These are phyloP conservation scores for Heritiera fomes DNA, from an alignment of 345 rosid species.

Conservation along the genomic window DNA sequence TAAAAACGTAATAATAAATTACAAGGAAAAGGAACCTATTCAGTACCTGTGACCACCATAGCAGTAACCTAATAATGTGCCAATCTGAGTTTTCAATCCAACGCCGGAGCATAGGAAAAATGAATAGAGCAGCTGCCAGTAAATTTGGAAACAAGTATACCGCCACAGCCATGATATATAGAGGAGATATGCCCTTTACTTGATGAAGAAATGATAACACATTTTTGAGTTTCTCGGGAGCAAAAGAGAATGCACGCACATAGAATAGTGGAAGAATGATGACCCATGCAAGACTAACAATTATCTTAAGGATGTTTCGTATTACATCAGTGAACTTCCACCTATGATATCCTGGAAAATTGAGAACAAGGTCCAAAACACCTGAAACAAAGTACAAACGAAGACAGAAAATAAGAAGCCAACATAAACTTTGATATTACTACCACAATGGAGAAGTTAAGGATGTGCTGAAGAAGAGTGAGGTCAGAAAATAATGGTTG, in stretches of 20 bases:
- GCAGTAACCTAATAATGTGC: conserved; percentile 77
- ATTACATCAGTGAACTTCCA: conserved; percentile 83
- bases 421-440: not conserved
- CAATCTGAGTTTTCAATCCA: conserved; percentile 99
- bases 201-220: conserved; percentile 57
- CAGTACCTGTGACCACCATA: conserved; percentile 99
- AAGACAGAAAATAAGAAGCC: conserved; percentile 15
- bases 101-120: conserved; percentile 93
- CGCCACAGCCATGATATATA: conserved; percentile 75
- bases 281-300: conserved; percentile 75
- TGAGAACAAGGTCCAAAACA: conserved; percentile 78
- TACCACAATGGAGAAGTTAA: not conserved
- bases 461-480: not conserved
- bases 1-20: not conserved
- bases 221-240: conserved; percentile 42
- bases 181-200: conserved; percentile 70
- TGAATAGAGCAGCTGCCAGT: conserved; percentile 73
- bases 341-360: conserved; percentile 92
- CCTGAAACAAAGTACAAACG: conserved; percentile 46
- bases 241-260: conserved; percentile 50
- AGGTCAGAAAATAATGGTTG: conserved; percentile 5
- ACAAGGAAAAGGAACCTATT: conserved; percentile 7
- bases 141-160: conserved; percentile 81
- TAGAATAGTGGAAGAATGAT: conserved; percentile 78
- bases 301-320: conserved; percentile 72